Conservation (phyloP, 371 early-diverging fungal species). For the Catenaria anguillulae region DNA sequence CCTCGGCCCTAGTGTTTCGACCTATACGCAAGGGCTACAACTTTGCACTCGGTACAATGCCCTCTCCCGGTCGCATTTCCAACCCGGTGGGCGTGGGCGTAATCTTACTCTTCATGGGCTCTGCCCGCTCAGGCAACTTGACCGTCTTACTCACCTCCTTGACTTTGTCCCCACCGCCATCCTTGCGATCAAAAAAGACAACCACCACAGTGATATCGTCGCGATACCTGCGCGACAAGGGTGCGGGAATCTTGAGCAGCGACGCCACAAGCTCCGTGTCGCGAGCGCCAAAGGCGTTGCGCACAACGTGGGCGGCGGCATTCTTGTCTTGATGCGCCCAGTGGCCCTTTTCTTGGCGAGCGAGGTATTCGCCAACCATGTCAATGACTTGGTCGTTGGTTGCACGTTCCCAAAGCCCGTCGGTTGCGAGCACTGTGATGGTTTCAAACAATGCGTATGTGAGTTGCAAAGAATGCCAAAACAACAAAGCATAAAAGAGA, state of each 20-base stretch:
- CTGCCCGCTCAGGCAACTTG: too few species aligned
- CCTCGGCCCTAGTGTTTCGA: too few species aligned
- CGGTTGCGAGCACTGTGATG: constrained; percentile 78
- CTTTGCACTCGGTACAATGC: too few species aligned
- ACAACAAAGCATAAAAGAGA: neutral
- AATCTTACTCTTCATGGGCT: too few species aligned
- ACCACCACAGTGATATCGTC: constrained; percentile 92
- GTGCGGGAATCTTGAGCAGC: constrained; percentile 40
- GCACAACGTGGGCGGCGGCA: constrained; percentile 71
- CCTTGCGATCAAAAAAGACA: constrained; percentile 35
- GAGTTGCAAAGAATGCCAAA: too few species aligned
- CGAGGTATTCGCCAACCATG: constrained; percentile 28
- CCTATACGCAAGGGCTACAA: too few species aligned
- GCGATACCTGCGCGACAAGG: constrained; percentile 52
- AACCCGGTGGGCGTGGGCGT: too few species aligned
- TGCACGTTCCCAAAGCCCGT: constrained; percentile 85
- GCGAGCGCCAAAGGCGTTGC: constrained; percentile 54
- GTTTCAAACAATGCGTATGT: too few species aligned
- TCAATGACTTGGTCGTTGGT: constrained; percentile 52
- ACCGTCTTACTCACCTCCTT: too few species aligned
- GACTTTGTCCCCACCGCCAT: too few species aligned
- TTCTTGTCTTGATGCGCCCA: constrained; percentile 37
- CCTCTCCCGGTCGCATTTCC: too few species aligned
- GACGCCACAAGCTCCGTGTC: constrained; percentile 20
- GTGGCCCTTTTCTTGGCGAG: neutral